Conservation (phyloP, 495 filamentous ascomycete genomes). For the Xylaria sp. region DNA sequence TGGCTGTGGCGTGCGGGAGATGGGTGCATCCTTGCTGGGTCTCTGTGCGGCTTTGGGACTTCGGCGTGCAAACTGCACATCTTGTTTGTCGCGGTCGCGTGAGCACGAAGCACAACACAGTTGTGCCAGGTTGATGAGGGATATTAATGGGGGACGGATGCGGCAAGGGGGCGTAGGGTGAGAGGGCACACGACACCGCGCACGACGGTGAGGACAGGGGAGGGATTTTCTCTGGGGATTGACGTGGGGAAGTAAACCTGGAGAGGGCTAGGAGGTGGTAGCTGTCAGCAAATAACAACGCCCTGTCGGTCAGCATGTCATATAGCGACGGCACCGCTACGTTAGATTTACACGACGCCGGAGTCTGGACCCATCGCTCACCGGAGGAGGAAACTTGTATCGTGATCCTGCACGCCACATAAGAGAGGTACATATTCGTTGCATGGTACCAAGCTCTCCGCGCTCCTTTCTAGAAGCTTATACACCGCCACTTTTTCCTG, state of each 20-base stretch:
- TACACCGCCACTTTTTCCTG: slow-evolving; percentile 27
- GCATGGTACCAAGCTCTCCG: slow-evolving; percentile 5
- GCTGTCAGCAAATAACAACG: slow-evolving; percentile 6
- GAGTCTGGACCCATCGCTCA: slow-evolving; percentile 14
- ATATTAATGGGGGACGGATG: slow-evolving; percentile 14
- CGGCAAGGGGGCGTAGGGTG: slow-evolving; percentile 14
- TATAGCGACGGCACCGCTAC: slow-evolving; percentile 19
- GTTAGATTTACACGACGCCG: slow-evolving; percentile 13
- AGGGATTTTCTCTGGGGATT: neutral
- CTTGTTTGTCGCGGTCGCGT: slow-evolving; percentile 5
- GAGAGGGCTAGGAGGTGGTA: slow-evolving; percentile 11
- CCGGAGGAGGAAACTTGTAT: slow-evolving; percentile 3
- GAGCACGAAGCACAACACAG: slow-evolving; percentile 8
- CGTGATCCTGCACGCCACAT: slow-evolving; percentile 17
- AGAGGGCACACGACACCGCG: slow-evolving; percentile 18
- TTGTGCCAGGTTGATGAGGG: slow-evolving; percentile 11
- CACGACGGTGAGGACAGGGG: slow-evolving; percentile 19
- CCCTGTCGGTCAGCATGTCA: slow-evolving; percentile 5
- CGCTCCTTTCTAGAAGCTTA: slow-evolving; percentile 23
- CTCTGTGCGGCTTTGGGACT: slow-evolving; percentile 6
- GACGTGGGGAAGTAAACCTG: slow-evolving; percentile 23
- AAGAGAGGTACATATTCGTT: slow-evolving; percentile 10
- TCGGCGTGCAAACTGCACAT: neutral
- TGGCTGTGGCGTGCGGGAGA: slow-evolving; percentile 23
- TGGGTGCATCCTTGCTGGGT: slow-evolving; percentile 14